Conservation (phyloP, 495 filamentous ascomycete genomes). For the Tuber microsphaerosporum region DNA sequence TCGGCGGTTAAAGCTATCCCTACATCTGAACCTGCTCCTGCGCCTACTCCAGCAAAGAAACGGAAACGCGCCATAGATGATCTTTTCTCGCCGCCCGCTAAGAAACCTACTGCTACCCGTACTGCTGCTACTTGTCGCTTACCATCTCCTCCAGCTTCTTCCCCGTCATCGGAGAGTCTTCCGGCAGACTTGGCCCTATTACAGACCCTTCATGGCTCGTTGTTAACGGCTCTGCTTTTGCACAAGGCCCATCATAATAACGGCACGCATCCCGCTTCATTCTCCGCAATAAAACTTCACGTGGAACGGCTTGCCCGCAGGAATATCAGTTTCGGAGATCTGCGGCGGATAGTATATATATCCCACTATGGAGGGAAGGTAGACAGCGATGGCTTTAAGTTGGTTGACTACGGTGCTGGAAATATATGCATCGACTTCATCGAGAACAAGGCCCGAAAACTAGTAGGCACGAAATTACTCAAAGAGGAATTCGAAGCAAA, state of each 20-base stretch:
- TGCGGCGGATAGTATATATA: conserved; percentile 34
- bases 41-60: conserved; percentile 16
- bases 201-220: conserved; percentile 29
- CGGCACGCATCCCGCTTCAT: conserved; percentile 31
- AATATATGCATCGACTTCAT: conserved; percentile 36
- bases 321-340: conserved; percentile 27
- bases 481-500: conserved; percentile 30
- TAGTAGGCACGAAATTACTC: conserved; percentile 28
- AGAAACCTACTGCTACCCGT: conserved; percentile 15
- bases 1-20: neutral
- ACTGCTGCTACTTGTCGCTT: neutral
- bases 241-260: conserved; percentile 33
- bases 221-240: conserved; percentile 33
- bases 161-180: conserved; percentile 13
- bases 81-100: conserved; percentile 25
- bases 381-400: conserved; percentile 19
- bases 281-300: conserved; percentile 32
- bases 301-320: conserved; percentile 31
- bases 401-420: conserved; percentile 33
- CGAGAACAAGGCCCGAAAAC: conserved; percentile 30
- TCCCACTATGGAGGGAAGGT: conserved; percentile 33
- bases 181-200: conserved; percentile 22
- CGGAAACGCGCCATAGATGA: conserved; percentile 29
- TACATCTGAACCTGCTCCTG: conserved; percentile 2
- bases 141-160: conserved; percentile 7